These are phyloP conservation scores for Aureobasidium sp. DNA, from an alignment of 2,329 filamentous ascomycete species.

Conservation along the genomic window DNA sequence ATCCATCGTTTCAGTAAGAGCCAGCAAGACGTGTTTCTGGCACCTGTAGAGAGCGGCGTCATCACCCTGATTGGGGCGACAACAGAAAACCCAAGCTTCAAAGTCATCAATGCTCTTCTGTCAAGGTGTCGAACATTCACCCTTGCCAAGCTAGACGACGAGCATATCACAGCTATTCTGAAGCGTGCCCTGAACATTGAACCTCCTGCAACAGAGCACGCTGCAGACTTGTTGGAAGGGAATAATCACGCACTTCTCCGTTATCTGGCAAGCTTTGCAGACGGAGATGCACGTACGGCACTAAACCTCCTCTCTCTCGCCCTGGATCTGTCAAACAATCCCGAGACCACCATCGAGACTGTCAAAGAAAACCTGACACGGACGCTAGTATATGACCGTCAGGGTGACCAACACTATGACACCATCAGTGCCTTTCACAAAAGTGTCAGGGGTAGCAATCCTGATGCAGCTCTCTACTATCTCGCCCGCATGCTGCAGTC, in stretches of 20 bases:
- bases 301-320: constrained; percentile 89
- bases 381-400: constrained; percentile 89
- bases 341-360: constrained; percentile 61
- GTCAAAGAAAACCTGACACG: constrained; percentile 82
- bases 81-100: constrained; percentile 95
- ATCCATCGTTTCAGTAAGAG: constrained; percentile 86
- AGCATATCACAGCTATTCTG: constrained; percentile 68
- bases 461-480: constrained; percentile 89
- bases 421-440: constrained; percentile 97
- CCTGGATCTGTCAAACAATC: constrained; percentile 63
- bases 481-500: constrained; percentile 92
- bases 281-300: constrained; percentile 88
- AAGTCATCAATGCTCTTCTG: constrained; percentile 78
- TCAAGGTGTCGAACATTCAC: constrained; percentile 90
- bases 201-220: constrained; percentile 13
- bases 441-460: constrained; percentile 76
- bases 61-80: constrained; percentile 92
- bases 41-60: constrained; percentile 82
- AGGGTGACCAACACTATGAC: constrained; percentile 95
- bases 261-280: constrained; percentile 79
- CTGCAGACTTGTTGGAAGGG: constrained; percentile 52
- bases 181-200: constrained; percentile 57
- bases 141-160: constrained; percentile 63
- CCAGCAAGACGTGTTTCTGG: constrained; percentile 92
- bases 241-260: constrained; percentile 57